Evolutionary conservation across 2,329 filamentous ascomycete genomes (phyloP).

Genomic region (Curvularia sp.): DNA sequence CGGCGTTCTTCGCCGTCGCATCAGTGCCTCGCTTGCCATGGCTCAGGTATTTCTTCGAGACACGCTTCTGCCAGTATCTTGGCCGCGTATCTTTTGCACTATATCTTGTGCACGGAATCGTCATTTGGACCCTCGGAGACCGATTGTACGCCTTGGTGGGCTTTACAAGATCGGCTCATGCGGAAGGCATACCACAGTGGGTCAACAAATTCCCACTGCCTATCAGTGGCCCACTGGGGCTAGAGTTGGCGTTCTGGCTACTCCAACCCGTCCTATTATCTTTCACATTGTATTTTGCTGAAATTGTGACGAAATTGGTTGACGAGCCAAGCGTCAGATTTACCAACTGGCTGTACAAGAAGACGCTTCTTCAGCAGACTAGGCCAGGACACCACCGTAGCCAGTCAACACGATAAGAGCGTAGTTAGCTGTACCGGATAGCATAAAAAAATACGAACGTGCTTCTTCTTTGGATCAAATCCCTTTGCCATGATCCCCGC

Average conservation of each 20-base stretch:
- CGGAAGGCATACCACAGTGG: constrained; percentile 64
- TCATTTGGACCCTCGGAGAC: constrained; percentile 57
- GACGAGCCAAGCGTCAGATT: constrained; percentile 63
- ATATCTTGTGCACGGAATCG: constrained; percentile 65
- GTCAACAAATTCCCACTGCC: constrained; percentile 64
- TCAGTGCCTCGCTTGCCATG: constrained; percentile 64
- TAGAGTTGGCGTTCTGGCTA: constrained; percentile 63
- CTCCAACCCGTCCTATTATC: constrained; percentile 62
- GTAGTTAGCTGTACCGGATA: neutral
- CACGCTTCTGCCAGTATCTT: constrained; percentile 61
- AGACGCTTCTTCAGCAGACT: constrained; percentile 43
- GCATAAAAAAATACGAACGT: neutral
- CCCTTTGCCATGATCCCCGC: neutral
- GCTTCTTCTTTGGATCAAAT: neutral
- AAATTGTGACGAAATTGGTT: constrained; percentile 46
- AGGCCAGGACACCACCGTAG: constrained; percentile 15
- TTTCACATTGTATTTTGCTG: constrained; percentile 42
- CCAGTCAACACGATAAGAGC: constrained; percentile 7
- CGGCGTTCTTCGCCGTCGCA: constrained; percentile 64
- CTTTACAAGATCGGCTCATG: constrained; percentile 59
- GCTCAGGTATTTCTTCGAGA: constrained; percentile 58
- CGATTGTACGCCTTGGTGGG: constrained; percentile 69
- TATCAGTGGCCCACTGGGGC: constrained; percentile 63
- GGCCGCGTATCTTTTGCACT: constrained; percentile 65
- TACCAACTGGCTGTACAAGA: constrained; percentile 62